phyloP scores from a whole-genome alignment of 441 rosid genomes.

The Croton setiger region DNA sequence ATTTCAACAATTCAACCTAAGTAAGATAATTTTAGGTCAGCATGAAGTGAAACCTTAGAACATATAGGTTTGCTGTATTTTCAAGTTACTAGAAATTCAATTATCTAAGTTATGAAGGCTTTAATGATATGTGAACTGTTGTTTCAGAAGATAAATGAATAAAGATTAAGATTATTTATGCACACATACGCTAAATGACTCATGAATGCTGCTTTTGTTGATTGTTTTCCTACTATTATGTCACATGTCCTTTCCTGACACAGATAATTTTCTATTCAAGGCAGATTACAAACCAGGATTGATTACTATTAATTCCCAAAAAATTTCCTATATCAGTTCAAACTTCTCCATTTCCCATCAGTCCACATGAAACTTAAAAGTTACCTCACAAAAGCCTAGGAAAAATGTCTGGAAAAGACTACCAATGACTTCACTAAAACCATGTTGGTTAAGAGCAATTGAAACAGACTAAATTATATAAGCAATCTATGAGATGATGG shows the following conservation, averaged over 20 bases:
- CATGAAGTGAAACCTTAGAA: not conserved
- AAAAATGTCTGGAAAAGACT: not conserved
- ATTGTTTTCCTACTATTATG: not conserved
- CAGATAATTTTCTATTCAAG: not conserved
- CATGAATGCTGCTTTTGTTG: no score
- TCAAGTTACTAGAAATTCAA: constrained; percentile 2
- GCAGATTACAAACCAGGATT: not conserved
- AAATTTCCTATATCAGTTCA: constrained; percentile 5
- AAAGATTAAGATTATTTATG: not conserved
- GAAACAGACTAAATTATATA: not conserved
- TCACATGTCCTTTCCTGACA: not conserved
- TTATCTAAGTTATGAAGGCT: not conserved
- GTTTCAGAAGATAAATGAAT: not conserved
- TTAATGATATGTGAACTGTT: not conserved
- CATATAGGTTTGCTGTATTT: not conserved
- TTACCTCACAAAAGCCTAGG: not conserved
- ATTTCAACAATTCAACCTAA: not conserved
- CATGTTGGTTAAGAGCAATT: not conserved
- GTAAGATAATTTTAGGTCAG: constrained; percentile 1
- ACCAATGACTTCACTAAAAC: not conserved
- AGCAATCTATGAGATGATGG: not conserved
- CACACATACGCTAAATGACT: not conserved
- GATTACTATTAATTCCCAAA: not conserved
- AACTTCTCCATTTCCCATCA: not conserved
- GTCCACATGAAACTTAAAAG: not conserved